phyloP scores from a whole-genome alignment of 306 rosid species.

The Vachellia pachyceras region DNA sequence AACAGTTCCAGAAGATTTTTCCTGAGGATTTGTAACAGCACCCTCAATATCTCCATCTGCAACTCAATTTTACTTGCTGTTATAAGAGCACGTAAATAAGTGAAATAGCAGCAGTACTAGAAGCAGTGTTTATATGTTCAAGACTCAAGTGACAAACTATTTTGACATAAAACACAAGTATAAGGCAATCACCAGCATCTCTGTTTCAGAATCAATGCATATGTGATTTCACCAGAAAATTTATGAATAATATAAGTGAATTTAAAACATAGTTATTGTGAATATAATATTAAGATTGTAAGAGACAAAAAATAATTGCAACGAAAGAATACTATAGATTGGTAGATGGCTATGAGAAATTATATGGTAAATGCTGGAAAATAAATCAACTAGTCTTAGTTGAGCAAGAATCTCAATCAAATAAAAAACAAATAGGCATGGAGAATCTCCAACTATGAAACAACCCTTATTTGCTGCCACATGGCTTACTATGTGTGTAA shows the following conservation, averaged over 20 bases:
- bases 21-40: constrained; percentile 53
- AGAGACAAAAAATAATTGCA: not conserved
- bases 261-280: not conserved
- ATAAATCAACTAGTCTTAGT: not conserved
- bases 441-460: not conserved
- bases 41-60: constrained; percentile 82
- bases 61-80: constrained; percentile 23
- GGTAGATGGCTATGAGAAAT: not conserved
- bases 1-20: constrained; percentile 82
- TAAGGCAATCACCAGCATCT: constrained; percentile 5
- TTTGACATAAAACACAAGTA: constrained; percentile 23
- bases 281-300: not conserved
- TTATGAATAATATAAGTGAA: constrained; percentile 1
- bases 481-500: not conserved
- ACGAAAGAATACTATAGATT: constrained; percentile 7
- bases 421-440: not conserved
- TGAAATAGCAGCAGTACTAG: constrained; percentile 18
- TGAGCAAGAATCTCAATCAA: not conserved
- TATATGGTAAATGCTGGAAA: not conserved
- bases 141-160: constrained; percentile 15
- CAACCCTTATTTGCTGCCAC: not conserved
- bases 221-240: constrained; percentile 11
- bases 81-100: constrained; percentile 33
- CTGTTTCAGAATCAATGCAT: constrained; percentile 13
- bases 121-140: constrained; percentile 7